phyloP scores from a whole-genome alignment of 1,284 basidiomycete genomes.

The Dichomitus squalens region DNA sequence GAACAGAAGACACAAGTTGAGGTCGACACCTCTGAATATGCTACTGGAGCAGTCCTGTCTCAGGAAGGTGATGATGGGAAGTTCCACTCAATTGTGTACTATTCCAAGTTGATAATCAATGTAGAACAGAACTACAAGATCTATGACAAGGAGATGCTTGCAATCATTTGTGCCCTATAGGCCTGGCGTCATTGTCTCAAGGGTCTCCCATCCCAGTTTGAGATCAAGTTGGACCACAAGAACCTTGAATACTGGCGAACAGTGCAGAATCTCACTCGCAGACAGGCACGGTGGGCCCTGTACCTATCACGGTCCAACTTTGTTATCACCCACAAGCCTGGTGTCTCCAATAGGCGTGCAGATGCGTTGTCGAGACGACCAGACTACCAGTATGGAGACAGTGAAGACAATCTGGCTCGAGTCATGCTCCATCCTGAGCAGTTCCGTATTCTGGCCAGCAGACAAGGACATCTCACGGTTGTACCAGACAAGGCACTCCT shows the following conservation, averaged over 20 bases:
- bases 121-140: conserved; percentile 36
- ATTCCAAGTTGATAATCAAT: not conserved
- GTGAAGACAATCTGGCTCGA: too few species aligned
- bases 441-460: not conserved
- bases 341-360: conserved; percentile 33
- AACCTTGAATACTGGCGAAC: conserved; percentile 45
- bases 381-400: conserved; percentile 34
- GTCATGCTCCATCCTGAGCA: conserved; percentile 26
- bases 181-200: conserved; percentile 36
- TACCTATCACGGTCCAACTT: conserved; percentile 40
- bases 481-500: not conserved
- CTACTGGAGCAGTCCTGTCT: not conserved
- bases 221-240: conserved; percentile 42
- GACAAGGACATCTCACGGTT: not conserved
- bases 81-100: conserved; percentile 7
- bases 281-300: conserved; percentile 44
- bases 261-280: conserved; percentile 37
- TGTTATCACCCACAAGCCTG: too few species aligned
- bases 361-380: conserved; percentile 43
- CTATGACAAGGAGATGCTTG: conserved; percentile 41
- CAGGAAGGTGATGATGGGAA: not conserved
- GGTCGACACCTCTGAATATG: not conserved
- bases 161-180: conserved; percentile 33
- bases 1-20: not conserved
- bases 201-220: conserved; percentile 17